Base-by-base conservation (phyloP, 768 basidiomycete species). In the Russula olivacea region DNA sequence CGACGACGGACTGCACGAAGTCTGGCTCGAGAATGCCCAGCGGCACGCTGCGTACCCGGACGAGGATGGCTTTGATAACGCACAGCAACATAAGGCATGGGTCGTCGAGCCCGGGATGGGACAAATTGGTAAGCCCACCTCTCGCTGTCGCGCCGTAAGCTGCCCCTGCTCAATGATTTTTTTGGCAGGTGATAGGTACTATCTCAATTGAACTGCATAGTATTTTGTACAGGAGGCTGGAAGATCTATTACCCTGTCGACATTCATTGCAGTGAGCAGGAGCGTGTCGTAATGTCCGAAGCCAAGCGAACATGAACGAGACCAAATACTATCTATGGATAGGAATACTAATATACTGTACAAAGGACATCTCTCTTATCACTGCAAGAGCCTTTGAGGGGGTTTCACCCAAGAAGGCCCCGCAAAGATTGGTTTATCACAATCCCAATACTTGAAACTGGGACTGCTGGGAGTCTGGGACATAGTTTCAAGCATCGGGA, bases 21-120 rank as follows among this genome's bases (percentile, higher is more conserved):
- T 83, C 9, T 88, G 89, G 87, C 71, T 88, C 48, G 81, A 84
- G 64, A 79, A 80, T 36, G 80, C 80, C 51, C 75, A 80, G 2
- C 59, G 56, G 51, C 59, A 58, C 38, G 81, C 82, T 64, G 79
- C 76, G 25, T 72, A 69, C 62, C 72, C 59, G 1, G 68, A 68
- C 30, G 63, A 57, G 38, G 68, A 68, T 25, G 69, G 65, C 6
- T 58, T 61, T 21, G 58, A 61, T 34, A 36, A 63, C 28, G 76
- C 78, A 60, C 81, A 85, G 12, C 77, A 81, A 51, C 67, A 64
- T 38, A 86, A 88, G 71, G 83, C 88, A 15, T 93, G 91, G 88
- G 78, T 88, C 15, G 85, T 93, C 77, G 83, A 90, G 66, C 92
- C 92, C 34, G 92, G 92, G 14, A 86, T 94, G 83, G 92, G 92